phyloP scores from a whole-genome alignment of 1,284 basidiomycete genomes.

The Heterobasidion parviporum region DNA sequence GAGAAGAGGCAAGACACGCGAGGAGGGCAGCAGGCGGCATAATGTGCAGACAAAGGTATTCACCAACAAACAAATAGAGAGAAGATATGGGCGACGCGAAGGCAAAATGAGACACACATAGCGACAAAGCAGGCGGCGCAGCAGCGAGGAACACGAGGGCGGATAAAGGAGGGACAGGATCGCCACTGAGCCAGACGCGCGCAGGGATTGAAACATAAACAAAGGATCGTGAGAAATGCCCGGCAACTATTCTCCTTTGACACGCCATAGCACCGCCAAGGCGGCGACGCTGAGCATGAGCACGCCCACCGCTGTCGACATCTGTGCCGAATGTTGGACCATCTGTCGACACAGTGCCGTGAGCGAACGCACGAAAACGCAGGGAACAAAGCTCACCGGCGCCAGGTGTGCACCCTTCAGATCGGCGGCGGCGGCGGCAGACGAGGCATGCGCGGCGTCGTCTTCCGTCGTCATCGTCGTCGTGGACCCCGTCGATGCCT shows the following conservation, averaged over 20 bases:
- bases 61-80: not conserved
- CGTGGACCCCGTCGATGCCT: slow-evolving; percentile 23
- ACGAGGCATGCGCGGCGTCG: slow-evolving; percentile 9
- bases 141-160: not conserved
- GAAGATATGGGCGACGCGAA: not conserved
- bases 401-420: not conserved
- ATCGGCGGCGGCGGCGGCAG: not conserved
- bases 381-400: not conserved
- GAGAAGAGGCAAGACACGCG: not conserved
- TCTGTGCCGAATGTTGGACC: not conserved
- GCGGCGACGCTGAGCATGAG: slow-evolving; percentile 4
- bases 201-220: not conserved
- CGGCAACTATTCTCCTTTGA: slow-evolving; percentile 1
- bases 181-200: not conserved
- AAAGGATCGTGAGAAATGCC: not conserved
- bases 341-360: not conserved
- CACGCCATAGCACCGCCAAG: slow-evolving; percentile 3
- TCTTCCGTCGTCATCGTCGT: slow-evolving; percentile 9
- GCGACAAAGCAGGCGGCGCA: not conserved
- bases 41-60: not conserved
- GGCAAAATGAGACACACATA: not conserved
- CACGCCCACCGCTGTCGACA: slow-evolving; percentile 1
- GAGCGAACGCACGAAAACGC: not conserved
- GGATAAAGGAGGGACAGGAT: not conserved
- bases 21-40: not conserved